Evolutionary conservation across 805 yeast species (phyloP).

Genomic region (Brettanomyces nanus): DNA sequence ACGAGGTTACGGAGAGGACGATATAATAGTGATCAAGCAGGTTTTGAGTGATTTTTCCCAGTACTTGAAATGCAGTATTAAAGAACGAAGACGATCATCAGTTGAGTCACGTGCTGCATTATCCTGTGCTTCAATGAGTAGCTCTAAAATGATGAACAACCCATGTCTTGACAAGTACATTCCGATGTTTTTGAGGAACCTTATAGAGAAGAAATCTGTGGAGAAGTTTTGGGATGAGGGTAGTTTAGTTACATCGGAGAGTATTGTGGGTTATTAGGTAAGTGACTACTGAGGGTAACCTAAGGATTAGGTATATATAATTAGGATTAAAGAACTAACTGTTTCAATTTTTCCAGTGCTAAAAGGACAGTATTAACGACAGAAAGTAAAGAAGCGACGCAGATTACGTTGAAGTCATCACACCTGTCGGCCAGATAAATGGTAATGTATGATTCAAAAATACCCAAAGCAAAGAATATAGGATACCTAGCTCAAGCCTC

Average conservation of each 20-base stretch:
- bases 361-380: no score
- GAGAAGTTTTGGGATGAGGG: constrained; percentile 11
- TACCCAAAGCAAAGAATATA: no score
- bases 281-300: not conserved
- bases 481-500: no score
- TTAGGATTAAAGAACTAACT: no score
- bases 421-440: constrained; percentile 35
- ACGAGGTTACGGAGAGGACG: not conserved
- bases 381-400: constrained; percentile 32
- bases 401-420: constrained; percentile 37
- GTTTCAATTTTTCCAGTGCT: no score
- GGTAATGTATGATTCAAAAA: constrained; percentile 38
- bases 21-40: not conserved
- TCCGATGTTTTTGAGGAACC: constrained; percentile 22
- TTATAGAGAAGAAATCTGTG: constrained; percentile 19
- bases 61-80: not conserved
- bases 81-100: no score
- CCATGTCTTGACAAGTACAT: constrained; percentile 23
- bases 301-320: no score
- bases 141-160: constrained; percentile 24
- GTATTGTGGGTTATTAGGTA: constrained; percentile 19
- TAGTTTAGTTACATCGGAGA: constrained; percentile 18
- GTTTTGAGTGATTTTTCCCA: not conserved
- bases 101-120: not conserved
- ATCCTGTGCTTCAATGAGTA: no score